phyloP scores from a whole-genome alignment of 768 basidiomycete genomes.

The Tubosaeta sp. region DNA sequence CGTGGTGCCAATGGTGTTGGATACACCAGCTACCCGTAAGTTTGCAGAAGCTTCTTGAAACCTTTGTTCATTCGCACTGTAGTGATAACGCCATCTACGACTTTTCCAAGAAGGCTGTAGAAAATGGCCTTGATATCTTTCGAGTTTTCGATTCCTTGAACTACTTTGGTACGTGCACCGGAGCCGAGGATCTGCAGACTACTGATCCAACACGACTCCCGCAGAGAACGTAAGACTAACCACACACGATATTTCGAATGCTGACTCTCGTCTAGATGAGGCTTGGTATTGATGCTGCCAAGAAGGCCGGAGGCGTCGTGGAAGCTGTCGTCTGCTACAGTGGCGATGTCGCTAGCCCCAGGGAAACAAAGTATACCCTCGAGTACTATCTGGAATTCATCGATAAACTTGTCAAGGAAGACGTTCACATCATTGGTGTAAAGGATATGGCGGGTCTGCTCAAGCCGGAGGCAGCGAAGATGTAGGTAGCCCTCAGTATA shows the following conservation, averaged over 20 bases:
- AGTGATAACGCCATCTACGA: constrained; percentile 99
- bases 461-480: constrained; percentile 88
- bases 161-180: constrained; percentile 74
- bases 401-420: constrained; percentile 87
- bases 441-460: constrained; percentile 99
- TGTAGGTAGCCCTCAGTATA: constrained; percentile 48
- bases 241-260: neutral
- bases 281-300: constrained; percentile 98
- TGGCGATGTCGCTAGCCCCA: constrained; percentile 92
- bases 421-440: constrained; percentile 94
- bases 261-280: constrained; percentile 61
- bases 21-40: constrained; percentile 96
- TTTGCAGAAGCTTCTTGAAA: constrained; percentile 4
- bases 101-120: constrained; percentile 99
- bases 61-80: constrained; percentile 7
- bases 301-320: constrained; percentile 98
- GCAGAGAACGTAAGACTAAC: constrained; percentile 63
- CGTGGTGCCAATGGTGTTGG: constrained; percentile 99
- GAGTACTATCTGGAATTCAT: constrained; percentile 97
- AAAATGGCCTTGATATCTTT: constrained; percentile 99
- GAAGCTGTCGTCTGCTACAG: constrained; percentile 99
- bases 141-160: constrained; percentile 98
- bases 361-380: constrained; percentile 95
- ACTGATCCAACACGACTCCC: constrained; percentile 4
- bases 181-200: neutral